Conservation (phyloP, 176 grass and related monocot species). For the Rhynchospora pubera region DNA sequence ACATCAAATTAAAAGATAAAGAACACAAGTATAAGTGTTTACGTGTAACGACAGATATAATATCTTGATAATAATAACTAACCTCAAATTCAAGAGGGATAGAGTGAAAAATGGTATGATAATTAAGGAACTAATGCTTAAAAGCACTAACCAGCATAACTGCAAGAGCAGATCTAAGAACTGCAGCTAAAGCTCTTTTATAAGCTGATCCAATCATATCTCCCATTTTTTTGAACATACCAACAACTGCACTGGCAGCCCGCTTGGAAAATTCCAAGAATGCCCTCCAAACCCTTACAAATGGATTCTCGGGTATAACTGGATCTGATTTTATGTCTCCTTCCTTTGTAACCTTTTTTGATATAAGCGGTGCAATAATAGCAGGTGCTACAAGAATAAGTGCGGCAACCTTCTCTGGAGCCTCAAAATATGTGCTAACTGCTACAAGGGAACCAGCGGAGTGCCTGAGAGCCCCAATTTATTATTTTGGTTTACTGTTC, state of each 20-base stretch:
- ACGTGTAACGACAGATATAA: too few species aligned
- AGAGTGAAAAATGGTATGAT: not conserved
- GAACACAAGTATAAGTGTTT: not conserved
- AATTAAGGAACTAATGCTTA: not conserved
- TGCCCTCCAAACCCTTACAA: slow-evolving; percentile 37
- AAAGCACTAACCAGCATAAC: slow-evolving; percentile 43
- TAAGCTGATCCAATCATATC: slow-evolving; percentile 38
- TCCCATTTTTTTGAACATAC: slow-evolving; percentile 29
- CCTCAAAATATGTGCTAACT: slow-evolving; percentile 63
- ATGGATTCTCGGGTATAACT: slow-evolving; percentile 21
- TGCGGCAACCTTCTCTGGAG: slow-evolving; percentile 55
- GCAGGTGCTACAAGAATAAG: slow-evolving; percentile 76
- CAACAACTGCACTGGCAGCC: slow-evolving; percentile 25
- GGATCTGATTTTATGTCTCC: slow-evolving; percentile 18
- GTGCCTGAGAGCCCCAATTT: slow-evolving; percentile 54
- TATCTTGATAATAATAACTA: not conserved
- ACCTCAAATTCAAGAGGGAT: not conserved
- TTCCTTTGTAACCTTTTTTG: slow-evolving; percentile 20
- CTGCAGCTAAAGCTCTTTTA: slow-evolving; percentile 32
- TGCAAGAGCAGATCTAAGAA: slow-evolving; percentile 56
- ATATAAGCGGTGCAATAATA: slow-evolving; percentile 41
- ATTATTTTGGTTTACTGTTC: not conserved
- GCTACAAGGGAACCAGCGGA: slow-evolving; percentile 82
- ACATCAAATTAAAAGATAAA: not conserved
- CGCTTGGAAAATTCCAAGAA: slow-evolving; percentile 38